Base-by-base conservation (phyloP, 2,329 filamentous ascomycete species). In the Talaromyces islandicus region DNA sequence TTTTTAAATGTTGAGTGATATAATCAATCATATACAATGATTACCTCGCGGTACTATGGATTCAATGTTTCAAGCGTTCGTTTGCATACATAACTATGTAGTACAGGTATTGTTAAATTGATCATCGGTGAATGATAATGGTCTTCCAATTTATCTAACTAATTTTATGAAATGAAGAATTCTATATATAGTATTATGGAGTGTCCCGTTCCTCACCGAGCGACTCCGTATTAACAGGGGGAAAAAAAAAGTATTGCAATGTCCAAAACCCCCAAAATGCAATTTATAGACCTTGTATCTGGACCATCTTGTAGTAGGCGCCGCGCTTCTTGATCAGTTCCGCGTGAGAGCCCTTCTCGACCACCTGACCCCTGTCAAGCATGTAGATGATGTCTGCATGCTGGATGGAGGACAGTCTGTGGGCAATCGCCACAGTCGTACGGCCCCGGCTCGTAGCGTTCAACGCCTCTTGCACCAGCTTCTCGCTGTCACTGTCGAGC, bases 381-480 rank as follows among this genome's bases (percentile, higher is more conserved):
- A 43, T 43, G 38, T 43, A 43, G 38, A 43, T 43, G 38, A 43
- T 43, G 17, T 43, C 38, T 4, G 38, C 38, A 9, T 43, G 38
- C 38, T 43, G 88, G 76, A 96, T 92, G 7, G 92, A 96, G 1
- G 89, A 92, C 5, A 96, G 81, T 66, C 91, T 85, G 77, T 96
- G 92, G 30, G 92, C 92, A 71, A 96, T 95, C 3, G 90, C 89
- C 66, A 96, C 93, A 2, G 91, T 95, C 0, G 91, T 96, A 54
- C 91, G 83, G 12, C 90, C 91, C 62, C 86, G 81, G 1, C 90
- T 82, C n/a, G 91, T 91, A 51, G 83, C 86, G 66, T 94, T 90
- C 7, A 95, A 81, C 14, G 91, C 91, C 38, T 88, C 89, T 72
- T 96, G 91, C 1, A 96, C 91, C 11, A 92, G 87, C 55, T 89